These are phyloP conservation scores for Mortierella sp. DNA, from an alignment of 371 early-diverging fungal species.

Conservation along the genomic window DNA sequence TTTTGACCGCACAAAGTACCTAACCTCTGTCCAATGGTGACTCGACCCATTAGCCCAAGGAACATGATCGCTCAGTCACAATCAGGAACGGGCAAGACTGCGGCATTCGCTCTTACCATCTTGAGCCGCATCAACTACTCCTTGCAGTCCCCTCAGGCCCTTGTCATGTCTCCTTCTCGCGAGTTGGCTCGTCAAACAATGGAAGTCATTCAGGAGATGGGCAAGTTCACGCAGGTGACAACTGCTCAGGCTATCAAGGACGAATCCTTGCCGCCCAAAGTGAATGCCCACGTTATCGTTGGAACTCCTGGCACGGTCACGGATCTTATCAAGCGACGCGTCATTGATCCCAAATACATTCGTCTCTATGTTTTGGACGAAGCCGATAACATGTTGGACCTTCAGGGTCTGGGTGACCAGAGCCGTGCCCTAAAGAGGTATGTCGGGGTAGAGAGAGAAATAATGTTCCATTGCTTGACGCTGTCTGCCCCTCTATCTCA, in stretches of 20 bases:
- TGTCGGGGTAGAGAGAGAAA: slow-evolving; percentile 11
- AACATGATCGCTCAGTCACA: slow-evolving; percentile 93
- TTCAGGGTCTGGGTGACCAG: slow-evolving; percentile 89
- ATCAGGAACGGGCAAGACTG: slow-evolving; percentile 97
- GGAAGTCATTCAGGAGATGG: slow-evolving; percentile 91
- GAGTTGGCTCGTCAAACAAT: slow-evolving; percentile 98
- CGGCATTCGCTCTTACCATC: slow-evolving; percentile 95
- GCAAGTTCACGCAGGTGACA: slow-evolving; percentile 82
- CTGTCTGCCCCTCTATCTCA: too few species aligned
- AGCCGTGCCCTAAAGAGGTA: slow-evolving; percentile 82
- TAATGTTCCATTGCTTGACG: too few species aligned
- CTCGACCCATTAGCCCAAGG: slow-evolving; percentile 36
- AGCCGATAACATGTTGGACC: slow-evolving; percentile 95
- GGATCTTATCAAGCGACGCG: slow-evolving; percentile 72
- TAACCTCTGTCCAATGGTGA: too few species aligned
- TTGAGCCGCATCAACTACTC: slow-evolving; percentile 75
- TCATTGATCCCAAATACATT: slow-evolving; percentile 66
- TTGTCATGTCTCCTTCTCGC: slow-evolving; percentile 97
- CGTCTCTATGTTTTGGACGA: slow-evolving; percentile 92
- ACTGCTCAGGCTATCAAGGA: slow-evolving; percentile 80
- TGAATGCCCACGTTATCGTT: slow-evolving; percentile 86
- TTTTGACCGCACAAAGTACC: too few species aligned
- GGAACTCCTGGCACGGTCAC: slow-evolving; percentile 97
- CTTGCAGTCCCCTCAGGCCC: slow-evolving; percentile 71
- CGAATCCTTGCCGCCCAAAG: slow-evolving; percentile 63